Evolutionary conservation across 371 early-diverging fungal species (phyloP).

Genomic region (Apophysomyces elegans): DNA sequence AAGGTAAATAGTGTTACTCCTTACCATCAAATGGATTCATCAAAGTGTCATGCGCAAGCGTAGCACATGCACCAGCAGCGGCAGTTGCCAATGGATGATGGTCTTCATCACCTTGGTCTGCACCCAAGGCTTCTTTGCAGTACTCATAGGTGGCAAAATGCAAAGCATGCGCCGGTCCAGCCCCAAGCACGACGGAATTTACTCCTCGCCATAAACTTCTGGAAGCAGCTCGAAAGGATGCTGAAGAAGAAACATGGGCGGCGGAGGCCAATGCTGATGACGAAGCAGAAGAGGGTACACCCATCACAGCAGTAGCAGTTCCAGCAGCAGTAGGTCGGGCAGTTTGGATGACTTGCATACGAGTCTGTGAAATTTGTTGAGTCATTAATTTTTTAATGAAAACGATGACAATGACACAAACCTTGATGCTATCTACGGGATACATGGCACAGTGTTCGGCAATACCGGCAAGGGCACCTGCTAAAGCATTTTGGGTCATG

Average conservation of each 20-base stretch:
- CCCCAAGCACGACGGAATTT: conserved; percentile 88
- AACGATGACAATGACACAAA: conserved; percentile 27
- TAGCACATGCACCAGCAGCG: conserved; percentile 91
- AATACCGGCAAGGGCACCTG: conserved; percentile 96
- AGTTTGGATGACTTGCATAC: conserved; percentile 50
- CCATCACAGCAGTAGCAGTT: conserved; percentile 7
- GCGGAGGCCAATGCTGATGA: background rate
- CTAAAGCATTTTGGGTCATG: conserved; percentile 80
- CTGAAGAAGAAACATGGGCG: conserved; percentile 3
- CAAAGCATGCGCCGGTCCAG: conserved; percentile 96
- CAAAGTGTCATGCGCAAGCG: conserved; percentile 84
- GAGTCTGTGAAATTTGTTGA: conserved; percentile 27
- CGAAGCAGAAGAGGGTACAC: background rate
- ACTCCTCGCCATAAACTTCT: conserved; percentile 91
- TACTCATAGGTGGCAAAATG: conserved; percentile 96
- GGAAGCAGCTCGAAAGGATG: conserved; percentile 23
- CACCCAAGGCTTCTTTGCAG: conserved; percentile 77
- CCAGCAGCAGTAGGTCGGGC: conserved; percentile 18
- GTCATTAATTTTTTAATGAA: background rate
- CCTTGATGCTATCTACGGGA: conserved; percentile 95
- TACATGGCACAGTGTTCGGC: conserved; percentile 96
- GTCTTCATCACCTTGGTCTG: conserved; percentile 39
- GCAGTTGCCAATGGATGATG: conserved; percentile 70
- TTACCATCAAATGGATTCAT: conserved; percentile 96
- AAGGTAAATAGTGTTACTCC: background rate